phyloP scores from a whole-genome alignment of 2,329 filamentous ascomycete genomes.

The Penicillium sp. region DNA sequence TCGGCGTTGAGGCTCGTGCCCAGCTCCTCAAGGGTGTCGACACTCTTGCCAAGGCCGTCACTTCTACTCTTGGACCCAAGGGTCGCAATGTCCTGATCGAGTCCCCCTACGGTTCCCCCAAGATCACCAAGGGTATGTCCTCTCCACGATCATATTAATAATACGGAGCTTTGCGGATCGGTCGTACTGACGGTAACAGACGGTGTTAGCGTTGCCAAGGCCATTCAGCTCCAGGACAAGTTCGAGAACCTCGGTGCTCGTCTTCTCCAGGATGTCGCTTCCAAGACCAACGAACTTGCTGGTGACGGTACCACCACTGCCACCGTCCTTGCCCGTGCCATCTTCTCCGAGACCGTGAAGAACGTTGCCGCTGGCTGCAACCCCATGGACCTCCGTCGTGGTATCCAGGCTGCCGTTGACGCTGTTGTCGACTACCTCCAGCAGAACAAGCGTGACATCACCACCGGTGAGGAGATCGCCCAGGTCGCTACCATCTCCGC shows the following conservation, averaged over 20 bases:
- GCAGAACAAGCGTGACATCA: conserved; percentile 95
- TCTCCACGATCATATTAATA: no score
- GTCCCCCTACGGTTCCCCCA: conserved; percentile 95
- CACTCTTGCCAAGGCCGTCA: conserved; percentile 89
- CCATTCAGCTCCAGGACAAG: conserved; percentile 91
- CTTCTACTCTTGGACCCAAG: conserved; percentile 93
- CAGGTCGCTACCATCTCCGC: conserved; percentile 97
- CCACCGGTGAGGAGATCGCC: conserved; percentile 90
- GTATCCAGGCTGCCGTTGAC: conserved; percentile 92
- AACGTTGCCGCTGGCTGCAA: conserved; percentile 99
- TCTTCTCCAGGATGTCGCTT: conserved; percentile 93
- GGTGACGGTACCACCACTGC: conserved; percentile 98
- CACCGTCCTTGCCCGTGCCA: conserved; percentile 90
- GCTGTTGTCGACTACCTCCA: conserved; percentile 89
- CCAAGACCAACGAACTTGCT: conserved; percentile 97
- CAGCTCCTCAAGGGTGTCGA: conserved; percentile 87
- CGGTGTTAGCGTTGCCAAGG: conserved; percentile 81
- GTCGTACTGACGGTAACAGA: no score
- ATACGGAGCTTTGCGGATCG: no score
- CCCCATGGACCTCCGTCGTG: conserved; percentile 95
- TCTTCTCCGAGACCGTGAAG: conserved; percentile 99
- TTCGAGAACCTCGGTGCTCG: conserved; percentile 98
- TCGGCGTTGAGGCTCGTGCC: conserved; percentile 88
- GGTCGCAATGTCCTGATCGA: conserved; percentile 97
- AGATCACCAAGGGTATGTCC: conserved; percentile 95